A percentile compares a stretch with the other conserved stretches of the same genome.
These are phyloP conservation scores for Fusarium sp. DNA, from an alignment of 2,329 filamentous ascomycete genomes.

Conservation along the genomic window DNA sequence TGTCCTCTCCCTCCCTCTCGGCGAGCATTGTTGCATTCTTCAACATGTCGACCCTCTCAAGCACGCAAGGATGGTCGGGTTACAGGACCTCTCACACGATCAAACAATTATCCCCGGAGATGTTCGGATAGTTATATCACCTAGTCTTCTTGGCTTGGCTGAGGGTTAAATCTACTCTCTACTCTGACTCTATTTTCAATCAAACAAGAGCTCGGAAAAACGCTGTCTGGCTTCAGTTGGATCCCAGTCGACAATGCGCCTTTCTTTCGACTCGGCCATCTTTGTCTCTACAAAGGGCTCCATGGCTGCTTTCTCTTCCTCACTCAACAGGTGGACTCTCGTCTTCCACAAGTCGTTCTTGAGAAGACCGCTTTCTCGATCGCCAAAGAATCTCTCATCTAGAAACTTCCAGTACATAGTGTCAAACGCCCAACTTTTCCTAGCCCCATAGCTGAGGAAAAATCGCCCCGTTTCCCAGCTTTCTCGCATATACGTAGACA, in stretches of 20 bases:
- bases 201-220: conserved; percentile 28
- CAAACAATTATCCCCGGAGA: too few species aligned
- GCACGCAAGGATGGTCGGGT: too few species aligned
- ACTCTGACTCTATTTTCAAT: conserved; percentile 5
- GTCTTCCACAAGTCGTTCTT: conserved; percentile 43
- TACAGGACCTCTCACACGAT: too few species aligned
- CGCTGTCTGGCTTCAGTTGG: conserved; percentile 26
- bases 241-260: conserved; percentile 43
- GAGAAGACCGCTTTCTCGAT: conserved; percentile 15
- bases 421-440: conserved; percentile 53
- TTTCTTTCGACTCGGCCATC: conserved; percentile 42
- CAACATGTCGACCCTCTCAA: too few species aligned
- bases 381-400: conserved; percentile 48
- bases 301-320: conserved; percentile 39
- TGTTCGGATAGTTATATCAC: too few species aligned
- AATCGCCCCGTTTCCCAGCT: conserved; percentile 46
- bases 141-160: too few species aligned
- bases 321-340: conserved; percentile 23
- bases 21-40: too few species aligned
- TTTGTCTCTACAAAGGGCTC: conserved; percentile 45
- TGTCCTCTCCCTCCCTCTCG: too few species aligned
- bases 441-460: conserved; percentile 48
- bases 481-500: conserved; percentile 51
- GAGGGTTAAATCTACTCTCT: too few species aligned
- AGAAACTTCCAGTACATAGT: conserved; percentile 36